Evolutionary conservation across 345 rosid species (phyloP), one percentile per base, ranked within the genome.

Genomic region (Alliaria petiolata): DNA sequence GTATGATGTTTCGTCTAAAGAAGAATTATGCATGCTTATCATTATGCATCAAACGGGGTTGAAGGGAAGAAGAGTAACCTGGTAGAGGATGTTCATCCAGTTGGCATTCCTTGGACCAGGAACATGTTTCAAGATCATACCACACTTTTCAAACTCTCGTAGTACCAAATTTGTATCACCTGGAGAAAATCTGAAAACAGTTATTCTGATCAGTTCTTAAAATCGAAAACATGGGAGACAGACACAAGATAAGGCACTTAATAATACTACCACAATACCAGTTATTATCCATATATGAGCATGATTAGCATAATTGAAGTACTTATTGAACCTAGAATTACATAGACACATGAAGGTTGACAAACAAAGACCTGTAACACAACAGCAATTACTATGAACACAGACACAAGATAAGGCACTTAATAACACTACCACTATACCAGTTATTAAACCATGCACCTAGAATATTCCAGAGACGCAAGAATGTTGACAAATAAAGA

Each of bases 71-170:
- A 68, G 63, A 71, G 53, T 64, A 75, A 93, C 99, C 98, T 95
- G 89, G 78, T 88, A 95, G 7, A 89, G 92, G 71, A 95, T 88
- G 83, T 91, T 88, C 89, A 91, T 89, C 98, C 98, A 91, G 86
- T 95, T 95, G 45, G 99, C 96, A 69, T 88, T 86, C 74, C 93
- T 85, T 62, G 97, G 98, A 55, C 99, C 99, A 45, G 93, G 91
- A 80, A 89, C 82, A 87, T 95, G 98, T 75, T 87, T 95, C 83
- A 95, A 74, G 72, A 91, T 85, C 79, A 89, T 83, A 45, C 97
- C 97, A 42, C 89, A 88, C 76, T 76, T 95, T 68, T 95, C 98
- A 80, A 95, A 91, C 81, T 91, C 99, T 53, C 99, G 78, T 64
- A 91, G 78, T 62, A 95, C 93, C 63, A 85, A 79, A 83, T 95